Conservation (phyloP, 2,329 filamentous ascomycete species). For the Sarocladiaceae sp. region DNA sequence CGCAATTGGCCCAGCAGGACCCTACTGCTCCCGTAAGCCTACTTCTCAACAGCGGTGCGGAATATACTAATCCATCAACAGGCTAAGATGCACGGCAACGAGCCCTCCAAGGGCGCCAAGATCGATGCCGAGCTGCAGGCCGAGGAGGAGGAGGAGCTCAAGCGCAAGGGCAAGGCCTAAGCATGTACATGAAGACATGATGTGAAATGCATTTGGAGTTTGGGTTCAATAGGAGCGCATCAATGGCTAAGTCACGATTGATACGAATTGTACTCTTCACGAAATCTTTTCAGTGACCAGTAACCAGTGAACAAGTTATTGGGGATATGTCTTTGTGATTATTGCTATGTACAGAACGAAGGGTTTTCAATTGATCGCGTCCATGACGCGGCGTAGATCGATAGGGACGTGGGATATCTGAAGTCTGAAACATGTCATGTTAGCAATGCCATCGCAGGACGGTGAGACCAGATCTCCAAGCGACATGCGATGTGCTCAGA, state of each 20-base stretch:
- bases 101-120: constrained; percentile 66
- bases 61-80: constrained; percentile 17
- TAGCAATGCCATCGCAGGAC: no score
- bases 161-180: constrained; percentile 40
- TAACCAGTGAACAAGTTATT: no score
- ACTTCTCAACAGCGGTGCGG: neutral
- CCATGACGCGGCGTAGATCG: no score
- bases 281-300: no score
- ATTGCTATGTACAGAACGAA: no score
- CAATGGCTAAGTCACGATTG: no score
- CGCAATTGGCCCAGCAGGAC: constrained; percentile 44
- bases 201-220: neutral
- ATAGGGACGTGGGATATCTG: no score
- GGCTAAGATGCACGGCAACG: constrained; percentile 64
- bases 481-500: constrained; percentile 54
- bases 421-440: no score
- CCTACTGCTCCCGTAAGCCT: constrained; percentile 52
- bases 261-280: no score
- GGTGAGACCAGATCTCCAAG: no score
- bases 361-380: no score
- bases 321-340: no score
- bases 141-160: constrained; percentile 60
- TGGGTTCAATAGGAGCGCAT: neutral
- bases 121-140: constrained; percentile 62
- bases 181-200: neutral